These are phyloP conservation scores for Candida nitratophila DNA, from an alignment of 805 yeast species.

Conservation along the genomic window DNA sequence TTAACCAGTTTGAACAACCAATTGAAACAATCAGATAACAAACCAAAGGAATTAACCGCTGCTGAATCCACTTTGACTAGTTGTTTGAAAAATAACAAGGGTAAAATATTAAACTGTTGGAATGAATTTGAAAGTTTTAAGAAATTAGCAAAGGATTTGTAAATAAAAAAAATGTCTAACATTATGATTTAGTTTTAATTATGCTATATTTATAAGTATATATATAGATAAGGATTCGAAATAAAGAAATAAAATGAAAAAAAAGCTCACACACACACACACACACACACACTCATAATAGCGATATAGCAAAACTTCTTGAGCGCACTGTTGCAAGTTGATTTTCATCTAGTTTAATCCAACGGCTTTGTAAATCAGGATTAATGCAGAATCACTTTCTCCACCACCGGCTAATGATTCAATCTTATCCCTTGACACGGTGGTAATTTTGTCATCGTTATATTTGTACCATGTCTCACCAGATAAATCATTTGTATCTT, in stretches of 20 bases:
- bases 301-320: too few relatives aligned
- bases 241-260: too few relatives aligned
- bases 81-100: constrained; percentile 55
- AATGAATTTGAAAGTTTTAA: constrained; percentile 70
- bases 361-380: constrained; percentile 76
- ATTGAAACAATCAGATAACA: constrained; percentile 6
- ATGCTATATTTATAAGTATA: too few relatives aligned
- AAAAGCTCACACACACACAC: too few relatives aligned
- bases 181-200: too few relatives aligned
- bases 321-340: too few relatives aligned
- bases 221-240: too few relatives aligned
- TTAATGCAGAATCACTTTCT: constrained; percentile 92
- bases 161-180: background rate
- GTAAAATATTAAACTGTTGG: constrained; percentile 73
- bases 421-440: constrained; percentile 73
- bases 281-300: too few relatives aligned
- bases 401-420: constrained; percentile 95
- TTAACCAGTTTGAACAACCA: constrained; percentile 22
- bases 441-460: constrained; percentile 83
- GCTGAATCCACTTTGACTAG: constrained; percentile 45
- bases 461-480: constrained; percentile 90
- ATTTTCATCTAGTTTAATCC: constrained; percentile 35
- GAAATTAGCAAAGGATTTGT: constrained; percentile 33
- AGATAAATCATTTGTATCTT: constrained; percentile 53
- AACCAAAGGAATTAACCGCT: constrained; percentile 28